phyloP scores from a whole-genome alignment of 2,329 filamentous ascomycete genomes.

The Botrytis pseudocinerea region DNA sequence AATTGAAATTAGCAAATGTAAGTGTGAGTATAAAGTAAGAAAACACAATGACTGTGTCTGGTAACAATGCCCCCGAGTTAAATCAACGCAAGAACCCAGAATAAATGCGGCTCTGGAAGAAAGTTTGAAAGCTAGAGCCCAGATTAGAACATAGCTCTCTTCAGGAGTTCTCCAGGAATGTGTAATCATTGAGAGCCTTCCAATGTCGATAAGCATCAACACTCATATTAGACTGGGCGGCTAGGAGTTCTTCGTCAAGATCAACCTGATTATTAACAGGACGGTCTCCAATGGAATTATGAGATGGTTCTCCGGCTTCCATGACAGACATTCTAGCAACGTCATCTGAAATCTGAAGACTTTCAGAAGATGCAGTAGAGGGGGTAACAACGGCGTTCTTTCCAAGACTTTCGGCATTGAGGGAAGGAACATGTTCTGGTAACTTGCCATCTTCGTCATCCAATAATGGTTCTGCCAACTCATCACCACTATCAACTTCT shows the following conservation, averaged over 20 bases:
- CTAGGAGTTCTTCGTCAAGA: background rate
- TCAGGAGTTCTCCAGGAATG: background rate
- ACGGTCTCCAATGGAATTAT: background rate
- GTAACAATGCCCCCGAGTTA: background rate
- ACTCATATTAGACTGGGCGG: background rate
- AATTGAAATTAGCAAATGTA: background rate
- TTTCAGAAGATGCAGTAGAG: background rate
- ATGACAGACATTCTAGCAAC: background rate
- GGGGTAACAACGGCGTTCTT: background rate
- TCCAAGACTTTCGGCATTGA: background rate
- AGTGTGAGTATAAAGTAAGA: background rate
- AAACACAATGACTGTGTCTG: background rate
- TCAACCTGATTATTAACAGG: background rate
- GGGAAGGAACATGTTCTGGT: background rate
- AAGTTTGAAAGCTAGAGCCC: background rate
- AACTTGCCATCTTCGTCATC: slow-evolving; percentile 14
- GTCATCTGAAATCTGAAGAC: slow-evolving; percentile 8
- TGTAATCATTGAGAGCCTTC: background rate
- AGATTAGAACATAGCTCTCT: background rate
- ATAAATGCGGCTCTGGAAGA: background rate
- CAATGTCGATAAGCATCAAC: background rate
- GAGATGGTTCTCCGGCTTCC: background rate
- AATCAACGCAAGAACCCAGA: background rate
- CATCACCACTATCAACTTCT: background rate
- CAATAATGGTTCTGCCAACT: background rate